Evolutionary conservation across 345 rosid species (phyloP), one percentile per base, ranked within the genome.

Genomic region (Citrus trifoliata): DNA sequence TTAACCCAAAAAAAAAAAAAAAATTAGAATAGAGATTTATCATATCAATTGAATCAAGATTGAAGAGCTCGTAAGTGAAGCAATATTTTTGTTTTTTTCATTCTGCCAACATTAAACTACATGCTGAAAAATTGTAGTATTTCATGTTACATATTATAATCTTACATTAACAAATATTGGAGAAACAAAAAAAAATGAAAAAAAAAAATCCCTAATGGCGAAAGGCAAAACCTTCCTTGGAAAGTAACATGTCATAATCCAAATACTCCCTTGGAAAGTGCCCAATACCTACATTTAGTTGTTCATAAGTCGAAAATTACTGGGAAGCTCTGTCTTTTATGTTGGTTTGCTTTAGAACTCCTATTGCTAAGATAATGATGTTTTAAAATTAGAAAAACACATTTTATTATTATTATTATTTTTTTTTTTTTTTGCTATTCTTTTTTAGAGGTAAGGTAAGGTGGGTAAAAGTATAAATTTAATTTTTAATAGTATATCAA

Each of bases 101-200:
- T 48, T 48, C 55, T 16, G 6, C 0, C 6, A 48, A 1, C 55
- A 16, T 13, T 4, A 0, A 48, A 0, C 5, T 4, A 10, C 0
- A 13, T 14, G 5, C 18, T 13, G 53, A 48, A 7, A 37, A 13
- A 0, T 48, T 48, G 18, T 48, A 14, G 5, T 48, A 48, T 48
- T 48, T 48, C 14, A 48, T 48, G 53, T 48, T 48, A 48, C 53
- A 35, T 0, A 48, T 48, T 12, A 3, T 48, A 48, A 13, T 48
- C 14, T 48, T 10, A 0, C 18, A 13, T 48, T 48, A 10, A 10
- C 14, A 13, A 48, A 7, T 7, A 37, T 0, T 7, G 40, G 40
- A 37, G 10, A 7, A 37, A 37, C 38, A 6, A 37, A 37, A 37
- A 46, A 46, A 12, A 13, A 46, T 2, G 12, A 46, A 46, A 46